Evolutionary conservation across 805 yeast species (phyloP).

Genomic region (Kuraishia molischiana): DNA sequence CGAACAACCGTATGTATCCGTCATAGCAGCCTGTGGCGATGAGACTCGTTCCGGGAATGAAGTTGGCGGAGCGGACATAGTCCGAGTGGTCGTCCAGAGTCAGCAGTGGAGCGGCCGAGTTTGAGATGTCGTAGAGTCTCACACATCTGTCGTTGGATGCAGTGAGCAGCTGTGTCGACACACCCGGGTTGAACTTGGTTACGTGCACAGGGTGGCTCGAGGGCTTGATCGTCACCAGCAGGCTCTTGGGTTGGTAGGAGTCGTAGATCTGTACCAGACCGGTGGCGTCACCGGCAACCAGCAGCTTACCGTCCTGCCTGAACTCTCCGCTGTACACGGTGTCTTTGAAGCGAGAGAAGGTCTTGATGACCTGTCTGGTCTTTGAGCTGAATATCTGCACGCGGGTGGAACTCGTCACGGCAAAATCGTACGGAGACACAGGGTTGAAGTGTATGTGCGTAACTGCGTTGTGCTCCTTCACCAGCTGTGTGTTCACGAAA

Average conservation of each 20-base stretch:
- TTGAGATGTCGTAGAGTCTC: slow-evolving; percentile 82
- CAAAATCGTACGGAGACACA: slow-evolving; percentile 78
- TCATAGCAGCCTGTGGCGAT: slow-evolving; percentile 94
- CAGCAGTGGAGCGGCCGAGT: slow-evolving; percentile 59
- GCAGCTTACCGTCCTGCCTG: slow-evolving; percentile 80
- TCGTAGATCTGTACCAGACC: slow-evolving; percentile 91
- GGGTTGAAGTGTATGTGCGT: slow-evolving; percentile 86
- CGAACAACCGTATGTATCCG: slow-evolving; percentile 76
- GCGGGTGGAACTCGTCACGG: slow-evolving; percentile 84
- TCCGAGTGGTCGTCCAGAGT: slow-evolving; percentile 73
- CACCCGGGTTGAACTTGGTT: slow-evolving; percentile 79
- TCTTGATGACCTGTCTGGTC: slow-evolving; percentile 83
- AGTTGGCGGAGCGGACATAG: slow-evolving; percentile 75
- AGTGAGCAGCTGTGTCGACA: slow-evolving; percentile 66
- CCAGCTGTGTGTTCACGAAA: slow-evolving; percentile 73
- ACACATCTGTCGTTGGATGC: slow-evolving; percentile 89
- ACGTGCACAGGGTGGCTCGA: slow-evolving; percentile 87
- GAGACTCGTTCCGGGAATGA: slow-evolving; percentile 66
- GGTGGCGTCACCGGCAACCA: slow-evolving; percentile 92
- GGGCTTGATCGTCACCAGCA: slow-evolving; percentile 74
- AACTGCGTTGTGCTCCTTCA: slow-evolving; percentile 89
- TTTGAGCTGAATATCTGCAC: slow-evolving; percentile 91
- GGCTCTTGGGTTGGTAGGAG: slow-evolving; percentile 66
- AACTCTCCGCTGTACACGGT: slow-evolving; percentile 88
- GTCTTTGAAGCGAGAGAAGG: slow-evolving; percentile 82